Percentiles rank a stretch among this genome's conserved stretches.
Conservation (phyloP, 1,139 yeast species). For the Pichia sp. region DNA sequence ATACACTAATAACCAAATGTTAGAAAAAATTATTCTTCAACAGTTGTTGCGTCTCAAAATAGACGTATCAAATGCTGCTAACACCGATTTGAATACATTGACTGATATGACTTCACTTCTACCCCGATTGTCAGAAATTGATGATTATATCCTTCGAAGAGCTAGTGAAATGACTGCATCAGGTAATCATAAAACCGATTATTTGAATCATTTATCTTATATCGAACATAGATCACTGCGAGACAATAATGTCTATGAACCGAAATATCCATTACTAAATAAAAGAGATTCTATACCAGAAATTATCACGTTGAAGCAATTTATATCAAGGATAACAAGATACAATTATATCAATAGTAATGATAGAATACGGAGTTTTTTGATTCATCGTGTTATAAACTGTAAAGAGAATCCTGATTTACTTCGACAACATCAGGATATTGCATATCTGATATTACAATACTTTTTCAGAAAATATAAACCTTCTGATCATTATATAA, state of each 20-base stretch:
- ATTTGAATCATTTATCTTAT: no score
- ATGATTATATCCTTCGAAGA: slow-evolving; percentile 2
- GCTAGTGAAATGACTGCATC: neutral
- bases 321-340: slow-evolving; percentile 4
- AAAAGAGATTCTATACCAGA: slow-evolving; percentile 4
- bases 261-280: slow-evolving; percentile 6
- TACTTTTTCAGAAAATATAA: slow-evolving; percentile 4
- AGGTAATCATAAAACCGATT: neutral
- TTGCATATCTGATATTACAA: slow-evolving; percentile 4
- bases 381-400: slow-evolving; percentile 5
- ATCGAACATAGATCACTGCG: neutral
- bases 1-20: no score
- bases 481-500: neutral
- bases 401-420: neutral
- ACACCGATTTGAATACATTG: slow-evolving; percentile 1
- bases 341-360: slow-evolving; percentile 7
- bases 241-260: neutral
- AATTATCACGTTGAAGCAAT: neutral
- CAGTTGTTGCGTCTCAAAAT: no score
- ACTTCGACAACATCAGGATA: neutral
- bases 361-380: slow-evolving; percentile 5
- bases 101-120: neutral
- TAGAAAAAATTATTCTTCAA: no score
- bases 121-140: slow-evolving; percentile 3
- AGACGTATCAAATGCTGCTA: neutral